A percentile compares a stretch with the other conserved stretches of the same genome.
Conservation (phyloP, 1,284 basidiomycete genomes). For the Crocinoboletus sp. region DNA sequence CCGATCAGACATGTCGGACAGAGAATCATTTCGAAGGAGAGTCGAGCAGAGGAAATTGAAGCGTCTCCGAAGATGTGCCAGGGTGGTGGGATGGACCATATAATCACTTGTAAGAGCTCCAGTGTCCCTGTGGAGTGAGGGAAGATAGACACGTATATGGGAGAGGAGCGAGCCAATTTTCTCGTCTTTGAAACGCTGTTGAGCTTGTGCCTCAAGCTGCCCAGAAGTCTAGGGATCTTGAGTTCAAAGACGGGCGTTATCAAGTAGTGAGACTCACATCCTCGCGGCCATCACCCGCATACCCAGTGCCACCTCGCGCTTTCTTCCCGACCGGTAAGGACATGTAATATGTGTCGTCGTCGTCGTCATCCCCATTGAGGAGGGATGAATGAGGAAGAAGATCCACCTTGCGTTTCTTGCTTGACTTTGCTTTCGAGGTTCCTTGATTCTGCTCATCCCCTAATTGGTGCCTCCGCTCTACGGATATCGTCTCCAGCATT, state of each 20-base stretch:
- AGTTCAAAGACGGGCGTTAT: conserved; percentile 1
- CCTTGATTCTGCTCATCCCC: conserved; percentile 35
- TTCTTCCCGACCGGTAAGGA: conserved; percentile 49
- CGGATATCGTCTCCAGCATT: conserved; percentile 69
- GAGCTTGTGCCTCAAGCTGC: conserved; percentile 65
- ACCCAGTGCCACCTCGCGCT: conserved; percentile 74
- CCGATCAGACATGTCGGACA: conserved; percentile 90
- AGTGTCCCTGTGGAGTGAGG: conserved; percentile 65
- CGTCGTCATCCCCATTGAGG: conserved; percentile 47
- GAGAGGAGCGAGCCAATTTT: conserved; percentile 64
- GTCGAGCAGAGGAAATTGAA: conserved; percentile 85
- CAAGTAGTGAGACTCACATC: conserved; percentile 55
- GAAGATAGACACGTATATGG: conserved; percentile 73
- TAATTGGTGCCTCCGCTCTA: conserved; percentile 49
- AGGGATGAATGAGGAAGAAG: conserved; percentile 25
- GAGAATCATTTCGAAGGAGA: conserved; percentile 83
- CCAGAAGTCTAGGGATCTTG: conserved; percentile 58
- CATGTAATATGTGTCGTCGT: conserved; percentile 48
- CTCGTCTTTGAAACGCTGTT: conserved; percentile 69
- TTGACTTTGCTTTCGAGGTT: conserved; percentile 36
- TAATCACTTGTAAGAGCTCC: conserved; percentile 81
- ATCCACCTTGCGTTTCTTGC: conserved; percentile 51
- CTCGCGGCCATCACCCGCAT: conserved; percentile 74
- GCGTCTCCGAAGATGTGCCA: conserved; percentile 84
- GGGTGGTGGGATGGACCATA: conserved; percentile 81